phyloP scores from a whole-genome alignment of 2,329 filamentous ascomycete genomes.

The Penicillium verrucosum region DNA sequence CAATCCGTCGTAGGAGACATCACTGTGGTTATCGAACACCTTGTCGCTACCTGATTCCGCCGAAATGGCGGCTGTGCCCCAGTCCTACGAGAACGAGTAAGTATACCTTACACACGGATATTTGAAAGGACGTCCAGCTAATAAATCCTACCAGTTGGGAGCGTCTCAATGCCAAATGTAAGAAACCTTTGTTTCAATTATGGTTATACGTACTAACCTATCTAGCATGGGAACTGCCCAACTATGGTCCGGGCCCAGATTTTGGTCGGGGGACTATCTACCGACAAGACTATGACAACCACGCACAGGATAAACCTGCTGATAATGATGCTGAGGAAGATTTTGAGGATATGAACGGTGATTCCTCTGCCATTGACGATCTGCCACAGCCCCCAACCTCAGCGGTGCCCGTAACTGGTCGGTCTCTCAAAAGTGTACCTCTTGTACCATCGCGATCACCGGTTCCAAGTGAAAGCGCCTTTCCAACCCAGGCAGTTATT shows the following conservation, averaged over 20 bases:
- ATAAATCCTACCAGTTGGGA: background rate
- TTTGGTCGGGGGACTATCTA: background rate
- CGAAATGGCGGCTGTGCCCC: background rate
- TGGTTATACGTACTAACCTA: background rate
- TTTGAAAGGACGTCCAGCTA: background rate
- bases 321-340: background rate
- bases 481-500: background rate
- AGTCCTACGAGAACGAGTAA: background rate
- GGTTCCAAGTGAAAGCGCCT: background rate
- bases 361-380: background rate
- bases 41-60: background rate
- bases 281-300: background rate
- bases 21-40: background rate
- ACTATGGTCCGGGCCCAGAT: conserved; percentile 3
- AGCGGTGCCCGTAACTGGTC: background rate
- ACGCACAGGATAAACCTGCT: too few relatives aligned
- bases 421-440: background rate
- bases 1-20: background rate
- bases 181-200: background rate
- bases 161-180: conserved; percentile 1
- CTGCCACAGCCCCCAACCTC: background rate
- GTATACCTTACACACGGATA: background rate
- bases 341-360: background rate
- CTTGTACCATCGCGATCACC: too few relatives aligned
- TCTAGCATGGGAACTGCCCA: conserved; percentile 2